Evolutionary conservation across 108 stramenopile genomes (phyloP), one percentile per base, ranked within the genome.

Genomic region (Pseudonitzschia pungens): DNA sequence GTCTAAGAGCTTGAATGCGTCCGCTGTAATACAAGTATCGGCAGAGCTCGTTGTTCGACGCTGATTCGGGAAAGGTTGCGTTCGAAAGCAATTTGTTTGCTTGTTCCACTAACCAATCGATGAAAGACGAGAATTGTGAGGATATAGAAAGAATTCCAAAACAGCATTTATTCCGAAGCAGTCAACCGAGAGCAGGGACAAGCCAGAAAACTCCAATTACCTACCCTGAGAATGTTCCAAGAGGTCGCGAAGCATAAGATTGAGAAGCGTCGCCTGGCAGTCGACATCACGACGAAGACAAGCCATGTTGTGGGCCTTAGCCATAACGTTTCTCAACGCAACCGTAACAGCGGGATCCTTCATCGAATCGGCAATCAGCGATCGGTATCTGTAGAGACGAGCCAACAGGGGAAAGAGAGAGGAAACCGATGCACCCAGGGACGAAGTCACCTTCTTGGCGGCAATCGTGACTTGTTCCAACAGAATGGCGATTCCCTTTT

Each of bases 21-120:
- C 97, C 99, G 71, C 91, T 89, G 81, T 97, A 94, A 77, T 97
- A 99, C 72, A 98, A 81, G 79, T 97, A 96, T 22, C 99, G 89
- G 65, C 97, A 94, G 27, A 97, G 83, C 83, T 99, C 98, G 79
- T 97, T 97, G 85, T 98, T 98, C 66, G 86, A 86, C 29, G 92
- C 87, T 2, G 81, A 74, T 58, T 96, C 98, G 14, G 96, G 98
- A 77, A 98, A 97, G 69, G 84, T 85, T 16, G 95, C 80, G 71
- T 96, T 93, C 57, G 85, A 74, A 31, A 96, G 76, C 22, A 99
- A 82, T 72, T 97, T 98, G 70, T 96, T 89, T 18, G 99, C 99
- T 82, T 95, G 96, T 65, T 98, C 97, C n/a, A 97, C 89, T 85
- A 53, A 7, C 31, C 54, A 45, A 59, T 51, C 57, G 20, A 33